Evolutionary conservation across 345 rosid species (phyloP), one percentile per base, ranked within the genome.

Genomic region (Clausena lansium): DNA sequence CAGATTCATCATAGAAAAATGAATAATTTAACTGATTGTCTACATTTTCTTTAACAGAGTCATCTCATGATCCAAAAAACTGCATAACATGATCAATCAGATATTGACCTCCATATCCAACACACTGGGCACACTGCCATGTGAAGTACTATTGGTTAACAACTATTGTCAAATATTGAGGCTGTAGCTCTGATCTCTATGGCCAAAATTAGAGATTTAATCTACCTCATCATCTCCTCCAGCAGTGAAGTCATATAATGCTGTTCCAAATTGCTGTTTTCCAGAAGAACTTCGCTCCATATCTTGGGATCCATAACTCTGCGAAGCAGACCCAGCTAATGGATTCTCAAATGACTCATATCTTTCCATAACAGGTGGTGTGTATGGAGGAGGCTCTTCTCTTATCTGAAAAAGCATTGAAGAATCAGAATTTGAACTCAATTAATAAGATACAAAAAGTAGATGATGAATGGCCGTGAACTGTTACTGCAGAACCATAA

Each of bases 221-320:
- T 70, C 77, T 83, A 96, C 99, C 91, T 96, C 99, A 78, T 96
- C 99, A 81, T 96, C 99, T 88, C 99, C 99, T 72, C 99, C 99
- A 15, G 98, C 98, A 30, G 90, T 92, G 84, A 96, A 96, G 86
- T 96, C 99, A 87, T 96, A 96, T 47, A 96, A 85, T 73, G 99
- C 99, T 19, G 86, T 84, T 72, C 98, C 99, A 76, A 39, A 67
- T 85, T 93, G 97, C 62, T 88, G 80, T 83, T 86, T 85, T 71
- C 87, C 87, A 69, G 97, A 88, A 80, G 95, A 85, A 78, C 73
- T 71, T 45, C 81, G 90, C 66, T 87, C 94, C 11, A 83, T 91
- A 74, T 92, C 95, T 57, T 81, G 88, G 61, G 90, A 90, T 78
- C 85, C 94, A 82, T 87, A 90, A 84, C 94, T 88, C 54, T 80